Evolutionary conservation across 129 eudicot genomes (phyloP), one percentile per base, ranked within the genome.

Genomic region (Dittrichia graveolens): DNA sequence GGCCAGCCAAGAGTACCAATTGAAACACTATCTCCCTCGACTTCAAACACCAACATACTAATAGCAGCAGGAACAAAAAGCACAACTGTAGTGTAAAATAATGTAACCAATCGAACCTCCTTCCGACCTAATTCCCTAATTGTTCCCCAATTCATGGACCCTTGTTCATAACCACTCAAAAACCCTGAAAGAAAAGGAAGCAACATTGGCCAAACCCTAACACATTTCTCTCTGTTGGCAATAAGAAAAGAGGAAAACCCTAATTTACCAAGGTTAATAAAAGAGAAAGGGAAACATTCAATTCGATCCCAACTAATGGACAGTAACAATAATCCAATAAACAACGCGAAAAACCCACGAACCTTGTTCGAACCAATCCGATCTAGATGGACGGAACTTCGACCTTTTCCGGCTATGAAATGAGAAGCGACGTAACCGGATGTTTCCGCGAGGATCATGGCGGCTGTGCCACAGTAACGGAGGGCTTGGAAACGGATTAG

Each of bases 221-320:
- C 79, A 75, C 98, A 94, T 70, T 69, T 83, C 80, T 60, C 83
- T 18, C 73, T 62, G 43, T 71, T 55, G 14, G 77, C 78, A 3
- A 84, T 85, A 19, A 85, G 47, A 56, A 87, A 31, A 0, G 71
- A 67, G 44, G 80, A 68, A 65, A 79, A 63, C 62, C 86, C 88
- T 8, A 79, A 69, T 44, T 74, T 83, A 9, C 61, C 74, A 16
- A 90, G 65, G 52, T 87, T 90, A 16, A 81, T 72, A n/a, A 75
- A 80, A 4, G 96, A 89, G 0, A 89, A 76, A 6, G 98, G 98
- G 39, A 94, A 94, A 18, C 98, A 94, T 16, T 86, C 97, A 61
- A 82, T 75, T 47, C 95, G 82, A 86, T 94, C 98, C 98, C 98
- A 94, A 78, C 97, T 90, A 63, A 94, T 50, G 52, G 92, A 87